Evolutionary conservation across 768 basidiomycete genomes (phyloP).

Genomic region (Sporobolomyces pararoseus): DNA sequence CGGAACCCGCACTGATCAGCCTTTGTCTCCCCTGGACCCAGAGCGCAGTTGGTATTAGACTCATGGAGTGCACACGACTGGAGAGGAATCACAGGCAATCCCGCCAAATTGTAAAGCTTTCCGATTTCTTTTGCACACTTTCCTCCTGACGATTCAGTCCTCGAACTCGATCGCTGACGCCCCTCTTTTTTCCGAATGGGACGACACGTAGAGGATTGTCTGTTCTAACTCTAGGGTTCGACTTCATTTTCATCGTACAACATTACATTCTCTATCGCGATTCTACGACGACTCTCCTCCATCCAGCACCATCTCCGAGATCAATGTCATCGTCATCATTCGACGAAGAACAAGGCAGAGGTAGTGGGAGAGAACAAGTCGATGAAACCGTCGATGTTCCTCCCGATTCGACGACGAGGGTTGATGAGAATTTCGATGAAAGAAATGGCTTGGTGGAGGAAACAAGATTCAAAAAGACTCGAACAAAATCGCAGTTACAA

Average conservation of each 20-base stretch:
- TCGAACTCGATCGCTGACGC: background rate
- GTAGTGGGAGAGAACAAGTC: background rate
- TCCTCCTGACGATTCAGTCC: no score
- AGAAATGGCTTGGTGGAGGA: constrained; percentile 7
- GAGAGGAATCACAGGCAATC: constrained; percentile 46
- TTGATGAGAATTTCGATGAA: no score
- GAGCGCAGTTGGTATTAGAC: constrained; percentile 47
- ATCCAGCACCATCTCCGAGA: background rate
- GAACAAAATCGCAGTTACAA: no score
- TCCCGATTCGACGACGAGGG: no score
- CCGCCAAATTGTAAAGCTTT: constrained; percentile 45
- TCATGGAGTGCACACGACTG: constrained; percentile 44
- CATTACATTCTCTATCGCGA: constrained; percentile 48
- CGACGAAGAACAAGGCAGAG: background rate
- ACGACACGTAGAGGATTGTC: constrained; percentile 43
- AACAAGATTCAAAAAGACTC: background rate
- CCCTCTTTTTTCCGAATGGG: background rate
- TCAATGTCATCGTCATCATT: background rate
- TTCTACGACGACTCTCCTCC: constrained; percentile 3
- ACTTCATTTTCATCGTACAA: constrained; percentile 48
- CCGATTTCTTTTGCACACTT: background rate
- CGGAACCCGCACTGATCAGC: no score
- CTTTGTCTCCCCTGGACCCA: no score
- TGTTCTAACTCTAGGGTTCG: constrained; percentile 47
- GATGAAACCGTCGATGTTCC: no score